Evolutionary conservation across 192 early-diverging fungal species (phyloP), one percentile per base, ranked within the genome.

Genomic region (Linnemannia elongata): DNA sequence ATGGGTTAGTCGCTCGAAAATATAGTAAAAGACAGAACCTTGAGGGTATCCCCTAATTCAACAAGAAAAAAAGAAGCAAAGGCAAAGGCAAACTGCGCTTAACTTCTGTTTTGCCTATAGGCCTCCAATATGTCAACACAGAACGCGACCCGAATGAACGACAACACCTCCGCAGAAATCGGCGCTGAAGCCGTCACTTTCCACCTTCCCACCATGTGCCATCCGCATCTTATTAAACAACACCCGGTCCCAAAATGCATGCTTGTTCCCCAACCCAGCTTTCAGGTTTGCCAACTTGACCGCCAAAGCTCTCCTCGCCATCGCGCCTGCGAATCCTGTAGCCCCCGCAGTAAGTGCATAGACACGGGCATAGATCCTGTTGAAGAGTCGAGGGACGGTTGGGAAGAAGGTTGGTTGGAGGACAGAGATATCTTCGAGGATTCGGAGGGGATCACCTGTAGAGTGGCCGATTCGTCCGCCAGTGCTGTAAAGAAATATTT

Each of bases 91-190:
- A 72, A 69, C 72, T 76, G 81, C 89, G 24, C 69, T 74, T 12
- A 24, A 90, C 94, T 82, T 98, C 97, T 7, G 97, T 97, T 97
- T 75, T 95, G 91, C 10, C 97, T 97, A 86, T 97, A 97, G 4
- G 96, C 97, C 84, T 99, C 97, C 55, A 92, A 70, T 12, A 99
- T 91, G 38, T 90, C 87, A 81, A 89, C 89, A 42, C 92, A 93
- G 79, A 98, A 96, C 72, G 92, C 93, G 78, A 97, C 91, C 36
- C 95, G 91, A 75, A 98, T 80, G 81, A 98, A 98, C 69, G 94
- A 91, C 68, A 95, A 89, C 4, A 96, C 93, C 68, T 97, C 95
- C 36, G 90, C 89, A 42, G 91, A 90, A 73, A 98, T 94, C 6
- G 97, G 97, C 10, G 97, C 97, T 13, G 96, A 95, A 20, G 63